Percentiles rank a stretch among this genome's conserved stretches.
Evolutionary conservation across 139 green algal genomes (phyloP).

Genomic region (Micromonas pusilla): DNA sequence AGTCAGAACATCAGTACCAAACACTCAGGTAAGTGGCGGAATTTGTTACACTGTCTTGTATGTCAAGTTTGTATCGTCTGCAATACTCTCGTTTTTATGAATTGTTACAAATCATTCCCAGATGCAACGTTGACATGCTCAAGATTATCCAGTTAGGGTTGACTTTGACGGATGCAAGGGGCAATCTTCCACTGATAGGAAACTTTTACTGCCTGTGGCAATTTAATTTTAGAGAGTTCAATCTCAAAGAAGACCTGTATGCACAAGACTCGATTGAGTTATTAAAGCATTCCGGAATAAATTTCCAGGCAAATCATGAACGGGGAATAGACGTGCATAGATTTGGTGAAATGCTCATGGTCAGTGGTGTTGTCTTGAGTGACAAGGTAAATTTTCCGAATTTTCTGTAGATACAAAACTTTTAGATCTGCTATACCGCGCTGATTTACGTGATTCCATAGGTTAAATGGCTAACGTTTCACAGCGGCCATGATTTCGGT

Average conservation of each 20-base stretch:
- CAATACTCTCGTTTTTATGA: no score
- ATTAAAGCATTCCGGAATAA: conserved; percentile 89
- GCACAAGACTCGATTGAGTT: conserved; percentile 91
- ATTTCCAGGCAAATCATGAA: conserved; percentile 82
- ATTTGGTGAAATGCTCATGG: conserved; percentile 96
- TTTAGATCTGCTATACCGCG: no score
- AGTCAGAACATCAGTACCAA: conserved; percentile 94
- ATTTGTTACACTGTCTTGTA: no score
- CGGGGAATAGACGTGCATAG: conserved; percentile 80
- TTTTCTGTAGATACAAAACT: no score
- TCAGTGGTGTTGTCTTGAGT: conserved; percentile 91
- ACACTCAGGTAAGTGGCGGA: conserved; percentile 49
- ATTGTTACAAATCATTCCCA: no score
- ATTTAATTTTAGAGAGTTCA: conserved; percentile 99
- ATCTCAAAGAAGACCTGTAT: conserved; percentile 88
- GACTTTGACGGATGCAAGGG: conserved; percentile 86
- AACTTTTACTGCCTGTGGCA: conserved; percentile 91
- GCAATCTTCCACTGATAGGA: conserved; percentile 72
- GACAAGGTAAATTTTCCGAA: conserved; percentile 56
- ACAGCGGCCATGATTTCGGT: conserved; percentile 95
- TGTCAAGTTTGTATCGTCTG: no score
- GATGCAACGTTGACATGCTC: conserved; percentile 97
- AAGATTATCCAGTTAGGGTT: conserved; percentile 99
- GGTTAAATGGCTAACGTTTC: conserved; percentile 82
- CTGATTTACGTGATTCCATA: no score